Evolutionary conservation across 208 protist species (phyloP), one percentile per base, ranked within the genome.

Genomic region (Herpetomonas tarakana): DNA sequence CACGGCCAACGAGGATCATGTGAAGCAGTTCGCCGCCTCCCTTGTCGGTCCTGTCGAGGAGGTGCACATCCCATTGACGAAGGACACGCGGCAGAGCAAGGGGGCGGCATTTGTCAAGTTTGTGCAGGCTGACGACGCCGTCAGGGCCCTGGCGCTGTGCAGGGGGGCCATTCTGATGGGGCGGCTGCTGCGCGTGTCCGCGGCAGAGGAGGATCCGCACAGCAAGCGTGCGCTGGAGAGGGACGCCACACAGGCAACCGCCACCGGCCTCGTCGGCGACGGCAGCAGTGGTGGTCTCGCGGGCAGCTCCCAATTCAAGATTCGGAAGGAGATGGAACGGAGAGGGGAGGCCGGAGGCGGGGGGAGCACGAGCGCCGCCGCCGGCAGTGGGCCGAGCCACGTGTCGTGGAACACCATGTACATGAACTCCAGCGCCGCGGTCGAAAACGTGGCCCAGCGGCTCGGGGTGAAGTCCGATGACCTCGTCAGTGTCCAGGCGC

Each of bases 41-140:
- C 94, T 76, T 6, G 91, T 99, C 45, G 93, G 96, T 0, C 87
- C 98, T 21, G 79, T 99, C 0, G 62, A 82, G 56, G 64, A 84
- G 28, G 76, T 98, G 49, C 95, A 98, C 78, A 90, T 99, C 30
- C 90, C 94, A 1, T 71, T 98, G 14, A 97, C 98, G 22, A 71
- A 69, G n/a, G 81, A 97, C 54, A 97, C 94, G 0, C 83, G 92
- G 29, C 88, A 97, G 61, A 83, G 87, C 39, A 97, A 94, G 54
- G 98, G 98, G 39, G 76, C 94, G 1, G 96, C 84, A 22, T 99
- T 97, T 74, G 79, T 99, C 16, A 71, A 81, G 22, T 99, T 96
- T 64, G 51, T 73, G 0, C 38, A 70, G 1, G 78, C 78, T 19
- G 83, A 96, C 30, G 85, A 98, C 52, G 98, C 98, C 0, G 69